Percentiles rank a stretch among this genome's conserved stretches.
These are phyloP conservation scores for Metschnikowia borealis DNA, from an alignment of 805 yeast species.

Conservation along the genomic window DNA sequence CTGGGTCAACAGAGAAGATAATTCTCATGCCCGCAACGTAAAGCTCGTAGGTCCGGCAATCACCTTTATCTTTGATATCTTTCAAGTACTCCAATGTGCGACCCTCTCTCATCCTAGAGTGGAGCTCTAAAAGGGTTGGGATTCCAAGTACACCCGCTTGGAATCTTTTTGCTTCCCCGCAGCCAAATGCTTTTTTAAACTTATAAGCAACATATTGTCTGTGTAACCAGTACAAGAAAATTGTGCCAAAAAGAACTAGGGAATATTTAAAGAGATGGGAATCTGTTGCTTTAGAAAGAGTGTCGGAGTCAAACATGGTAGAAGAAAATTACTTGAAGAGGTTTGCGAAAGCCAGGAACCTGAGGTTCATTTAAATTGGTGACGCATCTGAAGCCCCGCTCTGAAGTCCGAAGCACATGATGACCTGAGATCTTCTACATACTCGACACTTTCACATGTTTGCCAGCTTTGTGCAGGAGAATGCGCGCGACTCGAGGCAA, in stretches of 20 bases:
- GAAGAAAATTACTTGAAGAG: not conserved
- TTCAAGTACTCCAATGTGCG: slow-evolving; percentile 12
- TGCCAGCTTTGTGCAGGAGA: not conserved
- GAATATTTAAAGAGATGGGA: slow-evolving; percentile 10
- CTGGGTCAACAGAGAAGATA: slow-evolving; percentile 34
- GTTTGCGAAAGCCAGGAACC: not conserved
- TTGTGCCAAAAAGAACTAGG: slow-evolving; percentile 8
- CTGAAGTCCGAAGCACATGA: slow-evolving; percentile 2
- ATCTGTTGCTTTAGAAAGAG: not conserved
- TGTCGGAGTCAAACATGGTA: not conserved
- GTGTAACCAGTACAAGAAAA: slow-evolving; percentile 11
- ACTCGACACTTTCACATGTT: slow-evolving; percentile 1
- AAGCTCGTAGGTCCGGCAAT: slow-evolving; percentile 7
- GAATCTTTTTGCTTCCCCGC: slow-evolving; percentile 6
- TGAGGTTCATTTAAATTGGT: not conserved
- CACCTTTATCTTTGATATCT: not conserved
- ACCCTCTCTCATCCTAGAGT: slow-evolving; percentile 10
- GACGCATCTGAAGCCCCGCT: slow-evolving; percentile 1
- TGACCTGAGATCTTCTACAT: not conserved
- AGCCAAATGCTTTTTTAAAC: slow-evolving; percentile 13
- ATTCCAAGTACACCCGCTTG: slow-evolving; percentile 10
- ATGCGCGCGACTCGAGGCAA: not conserved
- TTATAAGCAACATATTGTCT: slow-evolving; percentile 9
- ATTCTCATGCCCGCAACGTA: slow-evolving; percentile 19
- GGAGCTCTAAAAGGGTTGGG: slow-evolving; percentile 6